Base-by-base conservation (phyloP, 2,329 filamentous ascomycete species). In the Xylariales sp. region DNA sequence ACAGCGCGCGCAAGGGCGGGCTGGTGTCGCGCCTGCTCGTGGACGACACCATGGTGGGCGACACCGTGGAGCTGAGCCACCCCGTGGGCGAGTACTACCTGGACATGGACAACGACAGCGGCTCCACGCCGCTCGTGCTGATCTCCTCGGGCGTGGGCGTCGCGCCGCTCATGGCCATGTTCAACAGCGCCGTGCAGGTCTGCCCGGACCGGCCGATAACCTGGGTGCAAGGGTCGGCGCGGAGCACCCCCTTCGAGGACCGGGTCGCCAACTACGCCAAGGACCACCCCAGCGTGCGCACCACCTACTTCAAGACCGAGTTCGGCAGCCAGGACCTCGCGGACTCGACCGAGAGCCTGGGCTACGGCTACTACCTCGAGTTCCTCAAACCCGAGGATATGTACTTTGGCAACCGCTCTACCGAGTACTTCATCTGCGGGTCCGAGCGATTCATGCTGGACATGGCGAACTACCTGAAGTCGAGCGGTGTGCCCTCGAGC, bases 21-120 rank as follows among this genome's bases (percentile, higher is more conserved):
- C 72, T 80, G 42, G 72, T 89, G 14, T 87, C 82, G 34, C 88
- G 86, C 53, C 63, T 83, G 28, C 66, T 89, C 24, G 78, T 88
- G 53, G 74, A 81, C 46, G 61, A 65, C 14, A 74, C 79, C 55
- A 62, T 70, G 2, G 70, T 74, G 29, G 84, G 84, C 28, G 81
- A 85, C 51, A 51, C 68, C 0, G 54, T 89, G 8, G 67, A 82
- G 45, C 63, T 88, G 10, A 81, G 81, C 4, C 82, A 87, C 53
- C 85, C 85, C 0, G 69, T 66, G 4, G 79, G 79, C 29, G 76
- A 81, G 50, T 80, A 82, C 59, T 76, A 64, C 56, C 63, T 81
- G 29, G 67, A 77, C 49, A 60, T 60, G 15, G 59, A 62, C 36
- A 55, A 63, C 33, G 50, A 53, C 25, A 50, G 44, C 21, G 60